A percentile compares a stretch with the other conserved stretches of the same genome.
Conservation (phyloP, 1,139 yeast species). For the Candida albicans region DNA sequence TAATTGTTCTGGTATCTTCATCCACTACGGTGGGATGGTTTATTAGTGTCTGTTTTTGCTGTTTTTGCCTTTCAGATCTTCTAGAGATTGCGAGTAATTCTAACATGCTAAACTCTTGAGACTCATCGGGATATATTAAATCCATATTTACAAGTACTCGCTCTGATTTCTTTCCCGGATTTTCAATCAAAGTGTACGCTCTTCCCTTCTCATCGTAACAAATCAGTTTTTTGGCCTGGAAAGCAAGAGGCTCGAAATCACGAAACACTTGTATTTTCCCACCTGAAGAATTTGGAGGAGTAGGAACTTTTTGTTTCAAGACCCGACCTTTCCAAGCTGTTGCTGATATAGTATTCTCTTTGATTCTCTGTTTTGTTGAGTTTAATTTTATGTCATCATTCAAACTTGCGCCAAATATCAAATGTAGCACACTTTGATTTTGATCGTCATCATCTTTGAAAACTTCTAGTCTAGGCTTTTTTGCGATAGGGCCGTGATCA, state of each 20-base stretch:
- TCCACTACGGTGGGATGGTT: background rate
- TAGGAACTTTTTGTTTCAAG: slow-evolving; percentile 35
- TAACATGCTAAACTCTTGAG: slow-evolving; percentile 54
- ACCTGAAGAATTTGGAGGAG: slow-evolving; percentile 7
- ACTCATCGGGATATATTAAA: slow-evolving; percentile 40
- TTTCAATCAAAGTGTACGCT: slow-evolving; percentile 47
- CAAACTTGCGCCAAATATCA: slow-evolving; percentile 26
- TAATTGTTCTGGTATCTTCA: slow-evolving; percentile 26
- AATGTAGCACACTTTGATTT: slow-evolving; percentile 30
- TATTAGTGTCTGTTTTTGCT: background rate
- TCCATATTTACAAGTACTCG: slow-evolving; percentile 62
- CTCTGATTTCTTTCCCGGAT: slow-evolving; percentile 65
- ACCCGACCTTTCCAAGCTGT: slow-evolving; percentile 71
- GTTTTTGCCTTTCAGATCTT: slow-evolving; percentile 5
- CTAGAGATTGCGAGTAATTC: slow-evolving; percentile 46
- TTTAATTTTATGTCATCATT: slow-evolving; percentile 39
- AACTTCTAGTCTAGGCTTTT: slow-evolving; percentile 31
- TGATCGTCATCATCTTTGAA: slow-evolving; percentile 30
- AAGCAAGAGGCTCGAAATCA: slow-evolving; percentile 8
- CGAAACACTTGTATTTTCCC: slow-evolving; percentile 21
- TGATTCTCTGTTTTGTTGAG: slow-evolving; percentile 49
- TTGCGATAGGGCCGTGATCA: slow-evolving; percentile 10
- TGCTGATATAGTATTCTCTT: slow-evolving; percentile 63
- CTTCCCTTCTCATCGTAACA: slow-evolving; percentile 22
- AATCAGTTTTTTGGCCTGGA: slow-evolving; percentile 6